Percentiles rank a stretch among this genome's conserved stretches.
These are phyloP conservation scores for Breviolum minutum DNA, from an alignment of 73 alveolate genomes.

Conservation along the genomic window DNA sequence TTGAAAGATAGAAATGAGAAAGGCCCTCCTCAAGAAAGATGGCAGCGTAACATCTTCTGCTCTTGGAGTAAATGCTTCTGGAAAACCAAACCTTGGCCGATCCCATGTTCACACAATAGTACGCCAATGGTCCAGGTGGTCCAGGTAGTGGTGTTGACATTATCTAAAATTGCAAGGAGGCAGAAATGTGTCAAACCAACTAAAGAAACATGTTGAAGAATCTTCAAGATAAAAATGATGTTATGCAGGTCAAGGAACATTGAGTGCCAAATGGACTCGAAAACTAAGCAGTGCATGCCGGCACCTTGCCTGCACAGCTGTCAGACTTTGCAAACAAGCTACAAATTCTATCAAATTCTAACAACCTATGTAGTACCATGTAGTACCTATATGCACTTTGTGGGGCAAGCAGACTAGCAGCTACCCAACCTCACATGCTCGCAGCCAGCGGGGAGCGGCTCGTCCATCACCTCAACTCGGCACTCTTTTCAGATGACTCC, in stretches of 20 bases:
- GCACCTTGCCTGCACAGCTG: slow-evolving; percentile 38
- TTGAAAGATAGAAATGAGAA: background rate
- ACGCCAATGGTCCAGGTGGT: too few species aligned
- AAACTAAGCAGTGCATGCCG: slow-evolving; percentile 92
- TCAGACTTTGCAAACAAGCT: background rate
- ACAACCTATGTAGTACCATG: background rate
- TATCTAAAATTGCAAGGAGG: too few species aligned
- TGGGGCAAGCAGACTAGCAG: too few species aligned
- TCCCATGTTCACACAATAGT: background rate
- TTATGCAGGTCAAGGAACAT: background rate
- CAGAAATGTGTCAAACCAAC: too few species aligned
- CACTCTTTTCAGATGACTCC: background rate
- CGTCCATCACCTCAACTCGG: slow-evolving; percentile 61
- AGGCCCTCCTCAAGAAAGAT: slow-evolving; percentile 33
- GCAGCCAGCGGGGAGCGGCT: slow-evolving; percentile 82
- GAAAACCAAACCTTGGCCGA: slow-evolving; percentile 53
- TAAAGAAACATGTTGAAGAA: background rate
- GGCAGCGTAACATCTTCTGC: slow-evolving; percentile 67
- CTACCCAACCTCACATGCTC: slow-evolving; percentile 67
- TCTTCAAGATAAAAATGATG: background rate
- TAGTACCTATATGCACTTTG: too few species aligned
- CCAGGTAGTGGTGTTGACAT: too few species aligned
- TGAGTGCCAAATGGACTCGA: slow-evolving; percentile 80
- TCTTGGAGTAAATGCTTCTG: slow-evolving; percentile 45
- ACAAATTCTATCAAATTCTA: background rate